Evolutionary conservation across 768 basidiomycete species (phyloP), one percentile per base, ranked within the genome.

Genomic region (Russula earlei): DNA sequence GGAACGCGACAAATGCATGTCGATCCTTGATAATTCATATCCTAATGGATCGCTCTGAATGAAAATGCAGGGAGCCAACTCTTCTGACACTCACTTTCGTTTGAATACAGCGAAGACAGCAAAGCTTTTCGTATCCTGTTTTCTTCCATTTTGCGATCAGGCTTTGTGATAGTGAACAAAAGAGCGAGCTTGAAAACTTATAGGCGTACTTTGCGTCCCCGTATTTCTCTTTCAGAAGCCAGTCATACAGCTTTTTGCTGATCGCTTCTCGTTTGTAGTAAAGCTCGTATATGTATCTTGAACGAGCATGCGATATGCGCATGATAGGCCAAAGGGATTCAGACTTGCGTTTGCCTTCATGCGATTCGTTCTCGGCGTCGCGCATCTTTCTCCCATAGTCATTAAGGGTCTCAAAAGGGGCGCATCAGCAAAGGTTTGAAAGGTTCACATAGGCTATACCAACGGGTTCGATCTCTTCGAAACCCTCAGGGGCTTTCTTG

Each of bases 131-230:
- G 69, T 98, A 99, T 5, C 96, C 96, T 12, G 84, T 75, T 73
- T 98, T 99, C 77, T 97, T 98, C 96, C 96, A 99, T 70, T 99
- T 99, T 36, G 96, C 96, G 67, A 99, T 87, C 67, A 98, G 72
- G 67, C 94, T 98, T 27, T 31, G 20, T 10, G 44, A 40, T 10
- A 25, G n/a, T 27, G 19, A 6, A 51, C 25, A 49, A 34, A 25
- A 52, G 24, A 49, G n/a, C 49, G 47, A 33, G 10, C 2, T 11
- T 7, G 15, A 24, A 49, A 19, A 40, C 34, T n/a, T 20, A 43
- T 29, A 10, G 8, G 78, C 89, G 66, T 65, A 95, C 95, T 96
- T 96, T 33, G 84, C 84, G 67, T 99, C 96, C 25, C 88, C 96
- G 69, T 98, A 98, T 12, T 90, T 91, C 70, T 98, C 87, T 75